phyloP scores from a whole-genome alignment of 768 basidiomycete genomes.

The Kwoniella botswanensis region DNA sequence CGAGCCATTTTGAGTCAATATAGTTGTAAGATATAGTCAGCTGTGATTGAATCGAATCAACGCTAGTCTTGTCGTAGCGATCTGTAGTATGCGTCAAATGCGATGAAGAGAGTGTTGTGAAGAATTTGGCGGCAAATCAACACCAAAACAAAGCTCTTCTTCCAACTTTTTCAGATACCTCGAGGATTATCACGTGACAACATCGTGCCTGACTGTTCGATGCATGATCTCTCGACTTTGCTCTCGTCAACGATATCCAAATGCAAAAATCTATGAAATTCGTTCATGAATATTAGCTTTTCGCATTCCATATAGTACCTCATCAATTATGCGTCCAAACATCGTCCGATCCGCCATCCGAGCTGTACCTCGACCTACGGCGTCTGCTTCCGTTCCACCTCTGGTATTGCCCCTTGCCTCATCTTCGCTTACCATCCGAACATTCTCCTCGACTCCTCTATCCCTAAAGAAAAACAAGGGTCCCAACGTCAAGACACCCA shows the following conservation, averaged over 20 bases:
- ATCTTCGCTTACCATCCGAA: conserved; percentile 7
- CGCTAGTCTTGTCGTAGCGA: no score
- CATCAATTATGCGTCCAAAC: background rate
- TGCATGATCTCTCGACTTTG: background rate
- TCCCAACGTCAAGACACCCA: conserved; percentile 21
- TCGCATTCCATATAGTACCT: background rate
- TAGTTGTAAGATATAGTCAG: background rate
- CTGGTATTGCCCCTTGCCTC: background rate
- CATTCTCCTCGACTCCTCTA: conserved; percentile 26
- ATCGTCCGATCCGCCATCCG: conserved; percentile 7
- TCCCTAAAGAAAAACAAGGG: conserved; percentile 38
- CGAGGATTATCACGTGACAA: conserved; percentile 10
- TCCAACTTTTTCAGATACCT: conserved; percentile 16
- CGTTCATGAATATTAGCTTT: background rate
- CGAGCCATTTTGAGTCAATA: conserved; percentile 44
- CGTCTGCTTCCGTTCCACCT: background rate
- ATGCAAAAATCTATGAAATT: background rate
- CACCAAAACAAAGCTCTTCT: background rate
- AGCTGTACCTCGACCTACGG: background rate
- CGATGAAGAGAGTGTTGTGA: background rate
- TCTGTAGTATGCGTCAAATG: no score
- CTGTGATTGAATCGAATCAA: no score
- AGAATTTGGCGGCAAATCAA: background rate
- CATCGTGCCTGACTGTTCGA: background rate
- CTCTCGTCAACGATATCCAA: background rate